phyloP scores from a whole-genome alignment of 805 yeast genomes.

The Lipomyces lipofer region DNA sequence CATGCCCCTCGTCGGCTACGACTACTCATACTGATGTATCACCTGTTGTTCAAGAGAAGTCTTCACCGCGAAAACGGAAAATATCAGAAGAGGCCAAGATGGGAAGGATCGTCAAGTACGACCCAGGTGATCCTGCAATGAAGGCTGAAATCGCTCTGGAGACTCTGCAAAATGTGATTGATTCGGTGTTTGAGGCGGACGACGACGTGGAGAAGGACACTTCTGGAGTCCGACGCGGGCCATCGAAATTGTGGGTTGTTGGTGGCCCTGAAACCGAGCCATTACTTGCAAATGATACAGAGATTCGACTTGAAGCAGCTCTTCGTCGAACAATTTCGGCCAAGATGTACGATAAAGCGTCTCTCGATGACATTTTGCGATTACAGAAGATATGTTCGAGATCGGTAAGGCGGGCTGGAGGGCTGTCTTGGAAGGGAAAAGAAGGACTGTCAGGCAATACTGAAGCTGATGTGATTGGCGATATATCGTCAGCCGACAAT shows the following conservation, averaged over 20 bases:
- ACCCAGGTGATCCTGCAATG: not conserved
- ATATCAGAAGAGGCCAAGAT: not conserved
- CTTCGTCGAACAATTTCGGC: conserved; percentile 7
- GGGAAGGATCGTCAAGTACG: not conserved
- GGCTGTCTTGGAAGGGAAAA: conserved; percentile 12
- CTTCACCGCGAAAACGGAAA: conserved; percentile 3
- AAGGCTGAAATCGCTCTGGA: conserved; percentile 8
- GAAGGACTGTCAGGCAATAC: not conserved
- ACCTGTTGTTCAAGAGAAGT: not conserved
- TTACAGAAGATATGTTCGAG: conserved; percentile 23
- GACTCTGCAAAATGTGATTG: conserved; percentile 14
- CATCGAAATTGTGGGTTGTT: conserved; percentile 16
- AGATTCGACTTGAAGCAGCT: conserved; percentile 16
- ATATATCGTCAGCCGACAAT: conserved; percentile 9
- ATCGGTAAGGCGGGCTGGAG: conserved; percentile 8
- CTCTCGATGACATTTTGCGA: conserved; percentile 19
- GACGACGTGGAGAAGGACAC: conserved; percentile 24
- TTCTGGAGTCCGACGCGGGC: conserved; percentile 6
- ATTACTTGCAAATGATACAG: conserved; percentile 15
- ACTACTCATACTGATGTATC: not conserved
- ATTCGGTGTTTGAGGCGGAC: conserved; percentile 24
- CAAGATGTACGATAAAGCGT: conserved; percentile 8
- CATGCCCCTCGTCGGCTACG: conserved; percentile 5
- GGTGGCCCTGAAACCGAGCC: conserved; percentile 12
- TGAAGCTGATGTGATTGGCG: not conserved